Evolutionary conservation across 2,329 filamentous ascomycete species (phyloP), one percentile per base, ranked within the genome.

Genomic region (Coniochaeta sp.): DNA sequence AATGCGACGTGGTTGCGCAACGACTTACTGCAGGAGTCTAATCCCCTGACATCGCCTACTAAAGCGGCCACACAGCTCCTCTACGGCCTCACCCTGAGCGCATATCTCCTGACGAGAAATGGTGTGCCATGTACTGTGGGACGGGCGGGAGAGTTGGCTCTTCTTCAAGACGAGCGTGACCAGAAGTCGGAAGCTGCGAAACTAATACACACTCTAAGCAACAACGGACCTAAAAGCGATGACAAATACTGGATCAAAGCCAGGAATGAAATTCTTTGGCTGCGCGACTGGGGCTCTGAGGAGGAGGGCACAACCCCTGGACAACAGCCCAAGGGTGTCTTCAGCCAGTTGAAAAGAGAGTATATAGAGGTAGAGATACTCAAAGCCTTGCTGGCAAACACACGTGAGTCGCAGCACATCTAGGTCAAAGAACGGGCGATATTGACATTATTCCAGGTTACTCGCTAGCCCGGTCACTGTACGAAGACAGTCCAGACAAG

Each of bases 351-450:
- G 3, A 74, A 81, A 16, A 79, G 75, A 59, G 81, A 84, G 6
- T 81, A 81, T 11, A 76, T 93, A 17, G 90, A 95, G 70, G 79
- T 80, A 1, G 88, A 92, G 69, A 80, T 93, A 56, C 74, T 95
- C 33, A 90, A 87, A 67, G 79, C 82, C 0, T 78, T 93, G 26
- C 74, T 91, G 1, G 79, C 80, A 12, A 84, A 83, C 62, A 80
- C 78, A 22, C 79, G 88, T 86, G 77, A 65, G 85, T 74, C 6
- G n/a, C 1, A 40, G 86, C 16, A 40, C n/a, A 4, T 40, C 38
- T 40, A n/a, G 17, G 38, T 40, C 9, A 28, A 14, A n/a, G n/a
- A 1, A 52, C 24, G n/a, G 4, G 38, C 12, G 38, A 33, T 57
- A 64, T 71, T 69, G 63, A 70, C 61, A 17, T 17, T 31, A 34